A percentile compares a stretch with the other conserved stretches of the same genome.
phyloP scores from a whole-genome alignment of 2,329 filamentous ascomycete genomes.

The Rhytidhysteron rufulum region DNA sequence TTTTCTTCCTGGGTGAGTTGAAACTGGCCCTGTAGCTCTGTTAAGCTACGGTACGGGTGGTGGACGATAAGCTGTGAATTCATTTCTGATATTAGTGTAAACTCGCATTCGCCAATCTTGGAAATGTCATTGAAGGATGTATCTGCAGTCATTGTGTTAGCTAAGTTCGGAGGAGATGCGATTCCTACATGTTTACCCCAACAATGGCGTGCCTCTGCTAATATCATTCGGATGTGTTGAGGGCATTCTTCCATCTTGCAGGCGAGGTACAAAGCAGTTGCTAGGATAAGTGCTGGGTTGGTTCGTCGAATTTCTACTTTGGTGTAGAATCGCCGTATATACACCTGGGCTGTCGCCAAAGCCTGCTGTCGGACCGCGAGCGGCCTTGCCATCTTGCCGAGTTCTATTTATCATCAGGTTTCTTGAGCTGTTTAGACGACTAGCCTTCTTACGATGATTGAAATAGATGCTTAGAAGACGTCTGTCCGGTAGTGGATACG shows the following conservation, averaged over 20 bases:
- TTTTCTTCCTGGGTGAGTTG: slow-evolving; percentile 73
- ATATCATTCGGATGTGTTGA: slow-evolving; percentile 89
- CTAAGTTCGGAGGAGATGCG: background rate
- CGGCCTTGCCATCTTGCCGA: slow-evolving; percentile 78
- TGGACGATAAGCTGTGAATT: slow-evolving; percentile 84
- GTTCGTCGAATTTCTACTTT: slow-evolving; percentile 88
- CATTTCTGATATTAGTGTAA: slow-evolving; percentile 87
- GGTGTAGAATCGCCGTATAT: slow-evolving; percentile 89
- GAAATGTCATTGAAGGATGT: slow-evolving; percentile 60
- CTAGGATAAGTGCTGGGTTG: slow-evolving; percentile 87
- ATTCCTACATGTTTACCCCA: slow-evolving; percentile 25
- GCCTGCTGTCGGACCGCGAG: slow-evolving; percentile 85
- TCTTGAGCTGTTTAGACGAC: background rate
- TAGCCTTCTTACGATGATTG: slow-evolving; percentile 78
- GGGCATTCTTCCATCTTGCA: slow-evolving; percentile 98
- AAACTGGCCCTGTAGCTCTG: slow-evolving; percentile 66
- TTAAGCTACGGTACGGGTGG: slow-evolving; percentile 82
- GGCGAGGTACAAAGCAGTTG: slow-evolving; percentile 91
- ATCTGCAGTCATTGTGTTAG: slow-evolving; percentile 14
- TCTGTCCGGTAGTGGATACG: slow-evolving; percentile 77
- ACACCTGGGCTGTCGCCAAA: slow-evolving; percentile 89
- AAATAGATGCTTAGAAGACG: slow-evolving; percentile 88
- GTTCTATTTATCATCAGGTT: slow-evolving; percentile 50
- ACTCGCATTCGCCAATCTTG: slow-evolving; percentile 90
- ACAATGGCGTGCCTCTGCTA: slow-evolving; percentile 77